Conservation (phyloP, 2,329 filamentous ascomycete genomes). For the Exophiala spinifera region DNA sequence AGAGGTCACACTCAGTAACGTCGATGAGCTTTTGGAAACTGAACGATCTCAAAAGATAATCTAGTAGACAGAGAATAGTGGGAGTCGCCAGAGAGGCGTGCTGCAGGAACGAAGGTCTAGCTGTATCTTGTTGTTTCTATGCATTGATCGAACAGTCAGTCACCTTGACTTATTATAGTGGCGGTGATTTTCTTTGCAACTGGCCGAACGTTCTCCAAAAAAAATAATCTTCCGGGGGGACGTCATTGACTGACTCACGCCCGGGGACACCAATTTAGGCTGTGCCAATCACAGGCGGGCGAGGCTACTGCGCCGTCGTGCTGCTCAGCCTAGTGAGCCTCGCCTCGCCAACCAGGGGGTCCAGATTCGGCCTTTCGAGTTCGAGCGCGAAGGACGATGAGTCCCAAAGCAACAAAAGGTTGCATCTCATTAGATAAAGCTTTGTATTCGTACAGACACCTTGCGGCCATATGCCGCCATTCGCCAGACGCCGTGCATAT, state of each 20-base stretch:
- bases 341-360: too few species aligned
- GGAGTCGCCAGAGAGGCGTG: not conserved
- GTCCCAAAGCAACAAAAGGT: not conserved
- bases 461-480: not conserved
- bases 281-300: not conserved
- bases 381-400: not conserved
- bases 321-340: not conserved
- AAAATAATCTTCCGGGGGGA: conserved; percentile 9
- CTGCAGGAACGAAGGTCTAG: too few species aligned
- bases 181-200: conserved; percentile 9
- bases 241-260: conserved; percentile 14
- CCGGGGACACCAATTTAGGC: too few species aligned
- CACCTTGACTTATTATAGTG: not conserved
- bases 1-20: not conserved
- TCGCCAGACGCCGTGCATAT: conserved; percentile 8
- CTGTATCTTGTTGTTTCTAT: too few species aligned
- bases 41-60: conserved; percentile 16
- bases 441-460: not conserved
- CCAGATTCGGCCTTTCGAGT: too few species aligned
- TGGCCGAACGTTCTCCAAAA: conserved; percentile 3
- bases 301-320: too few species aligned
- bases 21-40: too few species aligned
- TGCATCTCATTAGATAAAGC: not conserved
- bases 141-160: not conserved
- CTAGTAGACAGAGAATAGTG: too few species aligned